phyloP scores from a whole-genome alignment of 2,329 filamentous ascomycete genomes.

The Fusarium illudens region DNA sequence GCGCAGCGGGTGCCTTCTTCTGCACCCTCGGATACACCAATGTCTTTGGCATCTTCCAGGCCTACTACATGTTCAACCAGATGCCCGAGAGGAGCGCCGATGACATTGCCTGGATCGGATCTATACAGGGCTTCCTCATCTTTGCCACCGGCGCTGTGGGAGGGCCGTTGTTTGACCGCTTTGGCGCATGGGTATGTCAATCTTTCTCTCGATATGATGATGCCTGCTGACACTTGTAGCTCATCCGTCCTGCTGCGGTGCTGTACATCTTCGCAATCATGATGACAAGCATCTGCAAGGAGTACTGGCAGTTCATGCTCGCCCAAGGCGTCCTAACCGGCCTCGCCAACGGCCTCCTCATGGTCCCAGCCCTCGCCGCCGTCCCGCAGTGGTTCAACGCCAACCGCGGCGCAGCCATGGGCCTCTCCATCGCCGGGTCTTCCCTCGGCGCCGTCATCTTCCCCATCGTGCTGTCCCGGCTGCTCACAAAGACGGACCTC shows the following conservation, averaged over 20 bases:
- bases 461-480: constrained; percentile 55
- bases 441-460: constrained; percentile 62
- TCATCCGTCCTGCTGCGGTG: constrained; percentile 21
- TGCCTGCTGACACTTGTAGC: constrained; percentile 32
- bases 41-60: constrained; percentile 42
- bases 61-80: constrained; percentile 40
- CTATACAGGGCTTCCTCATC: constrained; percentile 37
- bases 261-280: constrained; percentile 28
- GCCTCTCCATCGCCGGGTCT: constrained; percentile 55
- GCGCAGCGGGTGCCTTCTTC: constrained; percentile 35
- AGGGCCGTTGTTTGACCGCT: constrained; percentile 54
- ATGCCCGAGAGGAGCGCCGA: constrained; percentile 33
- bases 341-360: constrained; percentile 50
- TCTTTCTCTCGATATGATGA: constrained; percentile 44
- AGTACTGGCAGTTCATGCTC: constrained; percentile 62
- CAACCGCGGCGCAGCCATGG: constrained; percentile 54
- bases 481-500: constrained; percentile 55
- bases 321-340: constrained; percentile 58
- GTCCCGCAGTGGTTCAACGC: constrained; percentile 56
- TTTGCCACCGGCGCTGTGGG: constrained; percentile 44
- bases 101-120: constrained; percentile 42
- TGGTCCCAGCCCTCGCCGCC: constrained; percentile 55
- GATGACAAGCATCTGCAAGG: constrained; percentile 44
- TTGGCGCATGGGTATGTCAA: constrained; percentile 47
- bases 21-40: constrained; percentile 42